Percentiles rank a stretch among this genome's conserved stretches.
Evolutionary conservation across 306 rosid genomes (phyloP).

Genomic region (Luffa aegyptiaca): DNA sequence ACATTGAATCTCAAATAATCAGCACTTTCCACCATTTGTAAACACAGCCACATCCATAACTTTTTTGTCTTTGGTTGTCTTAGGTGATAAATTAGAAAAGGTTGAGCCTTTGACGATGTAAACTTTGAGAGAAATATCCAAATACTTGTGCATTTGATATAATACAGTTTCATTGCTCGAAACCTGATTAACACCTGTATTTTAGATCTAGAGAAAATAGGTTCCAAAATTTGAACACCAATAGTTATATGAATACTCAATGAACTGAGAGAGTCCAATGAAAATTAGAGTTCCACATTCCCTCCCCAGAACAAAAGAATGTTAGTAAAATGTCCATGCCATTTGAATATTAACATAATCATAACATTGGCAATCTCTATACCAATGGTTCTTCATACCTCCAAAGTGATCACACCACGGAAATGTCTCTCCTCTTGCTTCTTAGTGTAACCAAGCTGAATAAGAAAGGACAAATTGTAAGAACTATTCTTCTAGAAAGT

Average conservation of each 20-base stretch:
- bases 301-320: background rate
- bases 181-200: background rate
- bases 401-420: conserved; percentile 89
- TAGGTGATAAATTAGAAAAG: too few species aligned
- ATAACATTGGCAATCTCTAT: background rate
- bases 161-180: too few species aligned
- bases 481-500: background rate
- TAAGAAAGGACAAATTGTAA: conserved; percentile 15
- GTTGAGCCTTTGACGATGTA: too few species aligned
- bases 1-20: background rate
- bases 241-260: background rate
- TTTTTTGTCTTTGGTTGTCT: too few species aligned
- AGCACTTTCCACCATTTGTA: background rate
- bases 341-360: background rate
- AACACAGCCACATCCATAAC: background rate
- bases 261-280: background rate
- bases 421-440: conserved; percentile 91
- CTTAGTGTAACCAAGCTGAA: conserved; percentile 94
- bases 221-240: background rate
- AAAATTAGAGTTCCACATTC: background rate
- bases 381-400: conserved; percentile 40
- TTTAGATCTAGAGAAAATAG: background rate
- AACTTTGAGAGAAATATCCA: too few species aligned
- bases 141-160: too few species aligned
- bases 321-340: background rate